phyloP scores from a whole-genome alignment of 139 green algal species.

The Ulvella scutata region DNA sequence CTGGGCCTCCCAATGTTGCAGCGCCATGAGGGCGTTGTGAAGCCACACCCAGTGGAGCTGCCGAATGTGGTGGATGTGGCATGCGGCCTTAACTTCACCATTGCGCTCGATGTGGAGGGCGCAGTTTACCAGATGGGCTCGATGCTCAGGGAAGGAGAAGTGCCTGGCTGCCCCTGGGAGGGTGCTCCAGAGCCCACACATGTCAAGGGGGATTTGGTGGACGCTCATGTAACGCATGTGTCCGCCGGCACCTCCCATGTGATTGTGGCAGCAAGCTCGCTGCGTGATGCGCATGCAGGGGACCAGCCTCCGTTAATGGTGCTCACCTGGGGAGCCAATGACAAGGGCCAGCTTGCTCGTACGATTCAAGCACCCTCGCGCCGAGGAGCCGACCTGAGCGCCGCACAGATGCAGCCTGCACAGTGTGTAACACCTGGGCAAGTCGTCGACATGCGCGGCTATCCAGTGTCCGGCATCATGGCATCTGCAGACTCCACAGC shows the following conservation, averaged over 20 bases:
- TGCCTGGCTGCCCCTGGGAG: slow-evolving; percentile 32
- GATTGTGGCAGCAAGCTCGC: slow-evolving; percentile 23
- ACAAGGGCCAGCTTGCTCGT: slow-evolving; percentile 57
- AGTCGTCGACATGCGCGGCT: neutral
- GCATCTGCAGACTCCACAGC: neutral
- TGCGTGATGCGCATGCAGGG: neutral
- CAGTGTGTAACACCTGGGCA: neutral
- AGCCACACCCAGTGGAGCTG: slow-evolving; percentile 12
- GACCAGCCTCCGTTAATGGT: slow-evolving; percentile 13
- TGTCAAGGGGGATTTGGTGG: slow-evolving; percentile 15
- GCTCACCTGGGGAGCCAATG: slow-evolving; percentile 50
- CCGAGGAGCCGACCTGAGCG: neutral
- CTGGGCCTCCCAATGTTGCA: slow-evolving; percentile 38
- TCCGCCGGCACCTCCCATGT: slow-evolving; percentile 47
- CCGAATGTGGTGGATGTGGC: slow-evolving; percentile 25
- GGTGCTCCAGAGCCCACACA: neutral
- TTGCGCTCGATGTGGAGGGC: slow-evolving; percentile 46
- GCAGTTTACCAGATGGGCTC: slow-evolving; percentile 60
- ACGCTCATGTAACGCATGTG: slow-evolving; percentile 28
- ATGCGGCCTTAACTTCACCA: slow-evolving; percentile 60
- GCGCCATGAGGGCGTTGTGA: slow-evolving; percentile 19
- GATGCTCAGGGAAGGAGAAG: slow-evolving; percentile 40
- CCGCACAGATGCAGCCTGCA: neutral
- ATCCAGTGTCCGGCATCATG: neutral
- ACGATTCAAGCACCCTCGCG: neutral